A percentile compares a stretch with the other conserved stretches of the same genome.
Conservation (phyloP, 2,329 filamentous ascomycete species). For the Knoxdaviesia capensis region DNA sequence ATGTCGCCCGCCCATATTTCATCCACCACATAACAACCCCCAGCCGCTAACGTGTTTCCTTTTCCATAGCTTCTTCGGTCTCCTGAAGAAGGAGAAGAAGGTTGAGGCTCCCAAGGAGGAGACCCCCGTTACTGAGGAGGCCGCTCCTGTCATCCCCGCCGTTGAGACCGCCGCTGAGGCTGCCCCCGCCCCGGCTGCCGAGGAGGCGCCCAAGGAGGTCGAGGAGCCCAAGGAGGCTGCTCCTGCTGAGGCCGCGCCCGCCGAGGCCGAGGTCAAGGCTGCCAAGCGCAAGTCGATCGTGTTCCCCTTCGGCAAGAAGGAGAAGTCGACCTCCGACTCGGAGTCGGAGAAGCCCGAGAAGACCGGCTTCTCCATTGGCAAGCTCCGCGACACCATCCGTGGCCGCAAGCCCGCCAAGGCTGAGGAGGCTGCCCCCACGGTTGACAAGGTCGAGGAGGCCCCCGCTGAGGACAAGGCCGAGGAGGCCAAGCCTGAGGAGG, state of each 20-base stretch:
- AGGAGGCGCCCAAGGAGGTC: slow-evolving; percentile 17
- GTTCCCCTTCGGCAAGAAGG: slow-evolving; percentile 65
- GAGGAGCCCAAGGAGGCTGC: slow-evolving; percentile 21
- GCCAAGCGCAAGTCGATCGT: slow-evolving; percentile 69
- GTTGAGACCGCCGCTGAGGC: slow-evolving; percentile 32
- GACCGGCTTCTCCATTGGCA: slow-evolving; percentile 30
- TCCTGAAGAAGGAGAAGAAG: slow-evolving; percentile 40
- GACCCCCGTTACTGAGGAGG: slow-evolving; percentile 23
- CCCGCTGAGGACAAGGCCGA: slow-evolving; percentile 9
- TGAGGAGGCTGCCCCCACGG: slow-evolving; percentile 14
- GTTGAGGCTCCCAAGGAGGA: slow-evolving; percentile 24
- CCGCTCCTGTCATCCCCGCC: slow-evolving; percentile 37
- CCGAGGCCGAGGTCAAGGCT: slow-evolving; percentile 43
- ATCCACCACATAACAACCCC: background rate
- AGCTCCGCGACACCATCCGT: slow-evolving; percentile 36
- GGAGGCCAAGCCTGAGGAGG: slow-evolving; percentile 12
- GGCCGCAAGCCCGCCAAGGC: slow-evolving; percentile 15
- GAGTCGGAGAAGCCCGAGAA: slow-evolving; percentile 39
- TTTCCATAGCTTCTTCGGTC: slow-evolving; percentile 26
- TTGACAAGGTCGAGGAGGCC: slow-evolving; percentile 13
- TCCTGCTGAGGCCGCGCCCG: slow-evolving; percentile 26
- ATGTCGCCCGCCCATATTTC: slow-evolving; percentile 16
- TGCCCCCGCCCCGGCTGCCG: slow-evolving; percentile 18
- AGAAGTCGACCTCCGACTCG: slow-evolving; percentile 37
- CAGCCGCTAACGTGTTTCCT: slow-evolving; percentile 8